These are phyloP conservation scores for Monosporozyma servazzii DNA, from an alignment of 805 yeast genomes.

Conservation along the genomic window DNA sequence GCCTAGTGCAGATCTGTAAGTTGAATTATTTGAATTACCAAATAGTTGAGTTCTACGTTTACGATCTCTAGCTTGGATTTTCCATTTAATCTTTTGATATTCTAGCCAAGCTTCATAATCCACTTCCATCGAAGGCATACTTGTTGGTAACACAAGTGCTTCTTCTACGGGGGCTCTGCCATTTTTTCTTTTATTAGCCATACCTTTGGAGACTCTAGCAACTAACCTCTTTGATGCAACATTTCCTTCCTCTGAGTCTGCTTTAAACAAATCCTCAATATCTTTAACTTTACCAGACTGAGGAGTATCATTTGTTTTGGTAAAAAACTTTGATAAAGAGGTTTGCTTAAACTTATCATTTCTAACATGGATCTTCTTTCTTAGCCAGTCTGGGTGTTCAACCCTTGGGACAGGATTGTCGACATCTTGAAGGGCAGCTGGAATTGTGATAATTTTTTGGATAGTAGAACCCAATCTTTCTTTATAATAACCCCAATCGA, in stretches of 20 bases:
- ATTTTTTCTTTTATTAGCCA: constrained; percentile 25
- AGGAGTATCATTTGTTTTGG: constrained; percentile 35
- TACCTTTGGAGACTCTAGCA: constrained; percentile 33
- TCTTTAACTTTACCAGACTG: constrained; percentile 42
- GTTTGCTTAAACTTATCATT: constrained; percentile 69
- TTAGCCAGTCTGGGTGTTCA: constrained; percentile 89
- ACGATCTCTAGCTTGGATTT: constrained; percentile 59
- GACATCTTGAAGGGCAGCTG: constrained; percentile 88
- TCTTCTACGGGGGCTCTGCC: constrained; percentile 38
- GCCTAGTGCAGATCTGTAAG: constrained; percentile 55
- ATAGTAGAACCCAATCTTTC: constrained; percentile 88
- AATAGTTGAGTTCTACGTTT: constrained; percentile 66
- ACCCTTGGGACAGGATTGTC: constrained; percentile 92
- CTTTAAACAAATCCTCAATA: constrained; percentile 60
- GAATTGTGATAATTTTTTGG: constrained; percentile 90
- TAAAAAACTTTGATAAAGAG: constrained; percentile 50
- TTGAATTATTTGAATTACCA: constrained; percentile 50
- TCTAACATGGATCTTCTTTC: constrained; percentile 46
- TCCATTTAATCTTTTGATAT: constrained; percentile 87
- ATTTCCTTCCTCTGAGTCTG: constrained; percentile 12
- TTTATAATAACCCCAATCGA: constrained; percentile 89
- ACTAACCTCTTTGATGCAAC: constrained; percentile 17
- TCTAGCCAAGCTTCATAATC: constrained; percentile 61
- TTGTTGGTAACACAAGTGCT: constrained; percentile 33
- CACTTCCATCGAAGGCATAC: constrained; percentile 50